phyloP scores from a whole-genome alignment of 2,329 filamentous ascomycete species.

The Botrytis porri region DNA sequence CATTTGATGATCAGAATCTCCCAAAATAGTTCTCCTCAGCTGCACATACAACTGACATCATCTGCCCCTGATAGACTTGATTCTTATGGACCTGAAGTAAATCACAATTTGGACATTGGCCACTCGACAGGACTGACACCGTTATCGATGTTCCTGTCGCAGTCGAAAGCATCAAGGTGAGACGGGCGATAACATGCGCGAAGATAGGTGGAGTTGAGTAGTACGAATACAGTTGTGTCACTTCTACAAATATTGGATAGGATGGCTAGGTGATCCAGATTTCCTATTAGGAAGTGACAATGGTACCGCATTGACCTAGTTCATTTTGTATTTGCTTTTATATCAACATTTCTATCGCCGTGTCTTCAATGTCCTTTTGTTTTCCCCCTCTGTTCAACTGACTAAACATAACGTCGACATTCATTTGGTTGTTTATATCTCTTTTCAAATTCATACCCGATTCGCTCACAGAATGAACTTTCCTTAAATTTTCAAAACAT shows the following conservation, averaged over 20 bases:
- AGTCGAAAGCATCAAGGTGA: background rate
- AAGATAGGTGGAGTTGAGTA: background rate
- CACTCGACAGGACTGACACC: background rate
- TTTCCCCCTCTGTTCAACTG: background rate
- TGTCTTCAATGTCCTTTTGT: background rate
- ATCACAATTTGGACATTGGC: background rate
- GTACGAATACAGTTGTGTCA: background rate
- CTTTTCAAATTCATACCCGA: background rate
- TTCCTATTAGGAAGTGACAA: background rate
- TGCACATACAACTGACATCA: background rate
- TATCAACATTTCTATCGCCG: background rate
- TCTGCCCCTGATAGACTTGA: background rate
- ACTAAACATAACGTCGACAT: background rate
- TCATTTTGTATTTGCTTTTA: conserved; percentile 7
- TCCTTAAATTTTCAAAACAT: background rate
- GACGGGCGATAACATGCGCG: background rate
- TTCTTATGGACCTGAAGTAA: background rate
- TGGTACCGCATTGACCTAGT: background rate
- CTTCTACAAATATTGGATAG: background rate
- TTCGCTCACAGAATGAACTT: background rate
- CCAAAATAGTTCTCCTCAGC: background rate
- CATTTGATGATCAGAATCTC: background rate
- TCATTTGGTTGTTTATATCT: background rate
- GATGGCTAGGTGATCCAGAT: background rate
- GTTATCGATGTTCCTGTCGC: background rate